phyloP scores from a whole-genome alignment of 2,329 filamentous ascomycete species.

The Pseudogymnoascus sp. region DNA sequence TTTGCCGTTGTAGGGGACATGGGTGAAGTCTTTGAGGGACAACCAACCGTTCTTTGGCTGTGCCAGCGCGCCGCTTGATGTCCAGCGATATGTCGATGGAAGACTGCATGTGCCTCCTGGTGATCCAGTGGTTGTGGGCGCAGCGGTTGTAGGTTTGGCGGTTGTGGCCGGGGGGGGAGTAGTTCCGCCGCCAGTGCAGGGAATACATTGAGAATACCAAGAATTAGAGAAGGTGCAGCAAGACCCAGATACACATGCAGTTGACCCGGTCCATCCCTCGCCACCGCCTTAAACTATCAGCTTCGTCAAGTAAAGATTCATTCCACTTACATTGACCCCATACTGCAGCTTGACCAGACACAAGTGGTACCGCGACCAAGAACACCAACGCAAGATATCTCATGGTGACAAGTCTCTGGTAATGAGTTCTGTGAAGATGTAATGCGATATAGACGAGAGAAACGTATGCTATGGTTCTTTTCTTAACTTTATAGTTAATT shows the following conservation, averaged over 20 bases:
- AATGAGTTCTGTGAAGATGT: not conserved
- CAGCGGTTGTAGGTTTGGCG: not conserved
- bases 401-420: not conserved
- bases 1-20: slow-evolving; percentile 45
- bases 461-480: not conserved
- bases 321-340: not conserved
- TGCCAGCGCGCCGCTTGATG: slow-evolving; percentile 42
- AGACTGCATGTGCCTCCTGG: slow-evolving; percentile 35
- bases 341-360: not conserved
- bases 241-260: slow-evolving; percentile 20
- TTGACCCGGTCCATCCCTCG: slow-evolving; percentile 18
- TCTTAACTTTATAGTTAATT: not conserved
- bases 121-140: not conserved
- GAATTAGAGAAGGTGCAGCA: slow-evolving; percentile 19
- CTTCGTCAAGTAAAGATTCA: not conserved
- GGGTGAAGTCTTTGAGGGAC: slow-evolving; percentile 56
- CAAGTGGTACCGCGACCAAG: not conserved
- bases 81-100: slow-evolving; percentile 48
- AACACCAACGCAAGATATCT: not conserved
- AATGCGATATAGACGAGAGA: not conserved
- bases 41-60: slow-evolving; percentile 46
- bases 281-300: slow-evolving; percentile 17
- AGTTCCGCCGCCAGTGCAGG: slow-evolving; percentile 10
- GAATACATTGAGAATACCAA: slow-evolving; percentile 20
- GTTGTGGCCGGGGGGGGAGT: not conserved